Percentiles rank a stretch among this genome's conserved stretches.
phyloP scores from a whole-genome alignment of 2,329 filamentous ascomycete species.

The Sporothrix protearum region DNA sequence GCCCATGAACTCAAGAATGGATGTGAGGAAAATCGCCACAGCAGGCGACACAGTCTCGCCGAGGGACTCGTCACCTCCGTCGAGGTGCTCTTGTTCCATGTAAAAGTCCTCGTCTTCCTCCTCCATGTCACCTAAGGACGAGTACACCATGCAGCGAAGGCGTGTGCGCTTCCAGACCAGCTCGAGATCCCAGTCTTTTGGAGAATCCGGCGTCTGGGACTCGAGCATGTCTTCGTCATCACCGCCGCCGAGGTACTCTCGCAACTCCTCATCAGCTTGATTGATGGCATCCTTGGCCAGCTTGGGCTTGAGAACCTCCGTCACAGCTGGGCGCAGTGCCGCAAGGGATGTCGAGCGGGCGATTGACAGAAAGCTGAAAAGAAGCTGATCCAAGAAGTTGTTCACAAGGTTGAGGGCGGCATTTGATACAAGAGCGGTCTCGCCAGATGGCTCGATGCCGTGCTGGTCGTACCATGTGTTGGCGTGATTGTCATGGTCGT shows the following conservation, averaged over 20 bases:
- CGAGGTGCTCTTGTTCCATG: constrained; percentile 74
- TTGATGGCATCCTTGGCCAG: constrained; percentile 64
- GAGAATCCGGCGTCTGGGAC: constrained; percentile 49
- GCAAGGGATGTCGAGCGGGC: constrained; percentile 74
- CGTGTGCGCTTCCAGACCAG: constrained; percentile 90
- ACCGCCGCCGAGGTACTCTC: constrained; percentile 77
- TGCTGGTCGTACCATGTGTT: constrained; percentile 67
- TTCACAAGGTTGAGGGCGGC: constrained; percentile 78
- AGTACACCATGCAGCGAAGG: constrained; percentile 96
- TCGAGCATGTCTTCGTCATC: constrained; percentile 68
- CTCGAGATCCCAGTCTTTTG: constrained; percentile 79
- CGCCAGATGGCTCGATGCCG: constrained; percentile 60
- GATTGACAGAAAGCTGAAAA: constrained; percentile 82
- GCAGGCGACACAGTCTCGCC: constrained; percentile 78
- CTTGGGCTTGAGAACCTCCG: constrained; percentile 82
- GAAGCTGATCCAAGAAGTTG: constrained; percentile 85
- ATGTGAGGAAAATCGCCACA: constrained; percentile 92
- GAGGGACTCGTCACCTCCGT: constrained; percentile 53
- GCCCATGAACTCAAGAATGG: constrained; percentile 88
- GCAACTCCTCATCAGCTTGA: constrained; percentile 49
- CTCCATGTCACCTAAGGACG: constrained; percentile 91
- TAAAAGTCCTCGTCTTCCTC: constrained; percentile 94
- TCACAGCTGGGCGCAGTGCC: constrained; percentile 74
- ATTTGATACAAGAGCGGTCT: constrained; percentile 68
- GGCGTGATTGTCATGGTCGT: constrained; percentile 74